Conservation (phyloP, 352 stramenopile species). For the Stephanocyclus meneghinianus region DNA sequence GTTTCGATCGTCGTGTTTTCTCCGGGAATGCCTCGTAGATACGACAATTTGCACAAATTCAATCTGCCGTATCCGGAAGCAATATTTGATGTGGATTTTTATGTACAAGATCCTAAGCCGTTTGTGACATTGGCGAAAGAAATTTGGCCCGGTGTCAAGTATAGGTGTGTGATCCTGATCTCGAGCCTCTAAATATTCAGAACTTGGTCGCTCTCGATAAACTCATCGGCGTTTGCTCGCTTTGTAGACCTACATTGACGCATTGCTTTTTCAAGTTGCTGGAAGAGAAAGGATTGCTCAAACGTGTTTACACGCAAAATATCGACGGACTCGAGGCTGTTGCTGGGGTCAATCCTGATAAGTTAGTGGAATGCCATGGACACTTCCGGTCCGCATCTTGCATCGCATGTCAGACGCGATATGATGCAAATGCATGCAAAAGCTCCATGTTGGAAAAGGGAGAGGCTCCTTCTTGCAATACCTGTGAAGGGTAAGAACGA, state of each 20-base stretch:
- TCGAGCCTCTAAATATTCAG: not conserved
- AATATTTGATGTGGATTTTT: slow-evolving; percentile 97
- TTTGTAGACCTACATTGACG: slow-evolving; percentile 85
- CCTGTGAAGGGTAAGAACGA: slow-evolving; percentile 78
- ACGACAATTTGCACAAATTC: slow-evolving; percentile 82
- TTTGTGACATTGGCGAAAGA: slow-evolving; percentile 90
- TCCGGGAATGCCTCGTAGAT: slow-evolving; percentile 7
- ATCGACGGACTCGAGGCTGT: slow-evolving; percentile 91
- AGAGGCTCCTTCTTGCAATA: slow-evolving; percentile 82
- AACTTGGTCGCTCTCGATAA: not conserved
- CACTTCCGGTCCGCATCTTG: slow-evolving; percentile 89
- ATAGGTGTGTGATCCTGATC: slow-evolving; percentile 19
- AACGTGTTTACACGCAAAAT: slow-evolving; percentile 96
- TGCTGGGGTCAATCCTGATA: slow-evolving; percentile 56
- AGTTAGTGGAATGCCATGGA: slow-evolving; percentile 90
- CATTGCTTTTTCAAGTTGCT: slow-evolving; percentile 92
- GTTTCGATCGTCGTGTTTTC: not conserved
- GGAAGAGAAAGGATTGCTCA: slow-evolving; percentile 90
- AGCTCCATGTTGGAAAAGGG: slow-evolving; percentile 58
- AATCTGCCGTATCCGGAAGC: slow-evolving; percentile 90
- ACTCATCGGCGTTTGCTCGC: slow-evolving; percentile 84
- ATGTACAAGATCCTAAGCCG: slow-evolving; percentile 87
- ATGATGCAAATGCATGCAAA: slow-evolving; percentile 80
- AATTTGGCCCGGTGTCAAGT: slow-evolving; percentile 77
- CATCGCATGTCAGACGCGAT: slow-evolving; percentile 84